Evolutionary conservation across 768 basidiomycete species (phyloP).

Genomic region (Dioszegia aurantiaca): DNA sequence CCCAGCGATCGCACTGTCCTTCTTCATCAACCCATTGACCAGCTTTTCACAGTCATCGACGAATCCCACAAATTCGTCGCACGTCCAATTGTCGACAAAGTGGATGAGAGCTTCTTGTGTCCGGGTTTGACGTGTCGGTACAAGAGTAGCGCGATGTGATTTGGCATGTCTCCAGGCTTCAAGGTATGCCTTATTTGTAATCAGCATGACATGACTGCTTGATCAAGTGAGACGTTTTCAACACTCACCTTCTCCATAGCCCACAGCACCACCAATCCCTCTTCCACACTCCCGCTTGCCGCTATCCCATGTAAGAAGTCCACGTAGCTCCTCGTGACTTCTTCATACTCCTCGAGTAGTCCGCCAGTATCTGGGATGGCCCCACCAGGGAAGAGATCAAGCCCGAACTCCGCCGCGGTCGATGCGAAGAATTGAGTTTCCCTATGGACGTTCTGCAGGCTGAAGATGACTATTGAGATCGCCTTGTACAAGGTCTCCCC

Average conservation of each 20-base stretch:
- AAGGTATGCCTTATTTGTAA: conserved; percentile 61
- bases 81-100: conserved; percentile 67
- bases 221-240: too few relatives aligned
- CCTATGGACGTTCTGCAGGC: conserved; percentile 62
- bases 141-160: conserved; percentile 13
- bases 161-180: conserved; percentile 64
- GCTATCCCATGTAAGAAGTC: conserved; percentile 66
- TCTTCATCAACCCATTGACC: conserved; percentile 46
- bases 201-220: neutral
- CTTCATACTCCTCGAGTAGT: conserved; percentile 41
- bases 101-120: conserved; percentile 50
- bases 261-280: conserved; percentile 72
- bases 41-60: conserved; percentile 40
- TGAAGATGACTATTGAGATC: conserved; percentile 58
- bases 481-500: conserved; percentile 52
- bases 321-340: conserved; percentile 67
- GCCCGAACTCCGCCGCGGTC: conserved; percentile 55
- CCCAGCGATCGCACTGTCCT: conserved; percentile 8
- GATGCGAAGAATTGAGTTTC: conserved; percentile 64
- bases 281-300: conserved; percentile 57
- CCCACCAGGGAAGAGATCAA: conserved; percentile 49
- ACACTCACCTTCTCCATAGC: conserved; percentile 73
- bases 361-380: conserved; percentile 57
- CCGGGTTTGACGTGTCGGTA: conserved; percentile 36
- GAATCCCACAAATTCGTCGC: conserved; percentile 46